Percentiles rank a stretch among this genome's conserved stretches.
Conservation (phyloP, 2,329 filamentous ascomycete genomes). For the Penicillium freii region DNA sequence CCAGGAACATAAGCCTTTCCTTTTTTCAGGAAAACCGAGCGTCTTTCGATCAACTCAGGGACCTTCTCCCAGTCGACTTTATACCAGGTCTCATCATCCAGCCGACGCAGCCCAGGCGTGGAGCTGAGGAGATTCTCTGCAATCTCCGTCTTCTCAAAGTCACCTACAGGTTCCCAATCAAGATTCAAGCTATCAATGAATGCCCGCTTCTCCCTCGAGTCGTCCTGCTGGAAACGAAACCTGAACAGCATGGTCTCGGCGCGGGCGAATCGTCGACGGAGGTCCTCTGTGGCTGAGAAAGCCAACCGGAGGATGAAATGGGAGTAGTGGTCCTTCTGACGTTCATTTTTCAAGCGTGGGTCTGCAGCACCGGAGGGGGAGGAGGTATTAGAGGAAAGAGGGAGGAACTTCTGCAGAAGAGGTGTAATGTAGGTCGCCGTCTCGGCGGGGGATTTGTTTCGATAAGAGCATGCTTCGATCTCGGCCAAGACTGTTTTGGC, state of each 20-base stretch:
- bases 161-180: slow-evolving; percentile 78
- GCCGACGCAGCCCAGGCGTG: slow-evolving; percentile 48
- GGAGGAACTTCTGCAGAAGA: slow-evolving; percentile 82
- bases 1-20: slow-evolving; percentile 91
- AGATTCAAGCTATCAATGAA: slow-evolving; percentile 78
- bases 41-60: slow-evolving; percentile 79
- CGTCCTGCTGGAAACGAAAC: slow-evolving; percentile 75
- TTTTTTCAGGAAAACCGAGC: slow-evolving; percentile 70
- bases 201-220: slow-evolving; percentile 65
- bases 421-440: slow-evolving; percentile 80
- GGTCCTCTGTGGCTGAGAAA: slow-evolving; percentile 86
- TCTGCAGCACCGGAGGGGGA: slow-evolving; percentile 50
- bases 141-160: slow-evolving; percentile 73
- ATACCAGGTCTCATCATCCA: slow-evolving; percentile 85
- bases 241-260: slow-evolving; percentile 89
- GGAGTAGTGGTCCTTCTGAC: slow-evolving; percentile 94
- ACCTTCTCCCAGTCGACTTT: slow-evolving; percentile 96
- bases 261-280: slow-evolving; percentile 79
- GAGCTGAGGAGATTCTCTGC: slow-evolving; percentile 61
- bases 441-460: slow-evolving; percentile 81
- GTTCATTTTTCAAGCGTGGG: slow-evolving; percentile 62
- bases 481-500: slow-evolving; percentile 39
- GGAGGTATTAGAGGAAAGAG: slow-evolving; percentile 73
- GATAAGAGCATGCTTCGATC: slow-evolving; percentile 89
- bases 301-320: slow-evolving; percentile 95